Evolutionary conservation across 768 basidiomycete genomes (phyloP).

Genomic region (Suillus placidus): DNA sequence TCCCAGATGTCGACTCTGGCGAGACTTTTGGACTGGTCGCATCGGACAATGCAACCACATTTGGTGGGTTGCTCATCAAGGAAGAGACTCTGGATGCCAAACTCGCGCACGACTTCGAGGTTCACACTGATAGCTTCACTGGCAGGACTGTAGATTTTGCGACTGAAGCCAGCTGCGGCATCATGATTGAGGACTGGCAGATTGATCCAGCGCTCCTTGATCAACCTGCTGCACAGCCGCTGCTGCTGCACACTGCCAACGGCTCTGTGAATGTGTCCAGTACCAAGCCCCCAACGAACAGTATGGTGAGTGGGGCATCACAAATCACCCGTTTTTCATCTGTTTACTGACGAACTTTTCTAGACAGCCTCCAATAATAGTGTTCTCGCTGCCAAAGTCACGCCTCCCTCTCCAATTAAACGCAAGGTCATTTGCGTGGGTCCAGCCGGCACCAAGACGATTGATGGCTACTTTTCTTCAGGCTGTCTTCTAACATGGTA

Average conservation of each 20-base stretch:
- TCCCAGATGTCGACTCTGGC: slow-evolving; percentile 11
- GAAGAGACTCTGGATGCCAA: background rate
- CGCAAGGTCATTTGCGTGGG: background rate
- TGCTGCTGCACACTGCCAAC: too few relatives aligned
- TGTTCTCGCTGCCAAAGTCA: background rate
- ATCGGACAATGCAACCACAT: slow-evolving; percentile 7
- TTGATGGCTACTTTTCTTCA: too few relatives aligned
- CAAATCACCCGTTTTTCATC: background rate
- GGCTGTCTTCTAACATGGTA: too few relatives aligned
- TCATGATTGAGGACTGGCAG: slow-evolving; percentile 2
- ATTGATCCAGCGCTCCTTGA: slow-evolving; percentile 8
- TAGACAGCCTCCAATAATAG: background rate
- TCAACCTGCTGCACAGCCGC: background rate
- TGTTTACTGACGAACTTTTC: background rate
- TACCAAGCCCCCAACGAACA: background rate
- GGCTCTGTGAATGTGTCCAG: background rate
- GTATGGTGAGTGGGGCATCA: background rate
- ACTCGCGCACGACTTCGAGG: background rate
- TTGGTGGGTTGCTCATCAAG: slow-evolving; percentile 9
- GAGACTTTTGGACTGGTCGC: slow-evolving; percentile 18
- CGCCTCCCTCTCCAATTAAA: background rate
- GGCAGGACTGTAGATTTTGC: background rate
- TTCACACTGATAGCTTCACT: background rate
- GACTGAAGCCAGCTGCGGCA: background rate
- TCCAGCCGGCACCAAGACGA: background rate